Conservation (phyloP, 2,329 filamentous ascomycete species). For the Penicillium sp. region DNA sequence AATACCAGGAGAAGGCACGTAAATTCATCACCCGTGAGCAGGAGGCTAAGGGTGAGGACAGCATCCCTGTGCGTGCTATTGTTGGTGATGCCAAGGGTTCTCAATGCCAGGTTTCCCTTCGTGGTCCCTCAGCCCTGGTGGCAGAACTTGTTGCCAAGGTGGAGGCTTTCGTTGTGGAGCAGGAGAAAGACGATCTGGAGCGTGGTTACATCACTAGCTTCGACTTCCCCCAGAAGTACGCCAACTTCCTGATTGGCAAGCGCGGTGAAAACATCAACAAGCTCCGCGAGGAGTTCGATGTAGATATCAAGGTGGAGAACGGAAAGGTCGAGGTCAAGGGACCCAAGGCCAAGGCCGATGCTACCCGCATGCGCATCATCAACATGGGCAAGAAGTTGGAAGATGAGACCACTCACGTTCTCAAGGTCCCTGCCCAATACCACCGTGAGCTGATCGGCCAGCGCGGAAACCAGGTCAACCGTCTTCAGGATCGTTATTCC, state of each 20-base stretch:
- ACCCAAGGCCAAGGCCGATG: conserved; percentile 89
- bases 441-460: conserved; percentile 92
- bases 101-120: conserved; percentile 61
- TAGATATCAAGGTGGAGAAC: conserved; percentile 83
- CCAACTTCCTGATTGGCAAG: conserved; percentile 75
- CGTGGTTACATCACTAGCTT: conserved; percentile 82
- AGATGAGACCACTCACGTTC: conserved; percentile 80
- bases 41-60: conserved; percentile 46
- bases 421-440: conserved; percentile 92
- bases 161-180: conserved; percentile 75
- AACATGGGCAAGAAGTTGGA: conserved; percentile 77
- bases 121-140: conserved; percentile 72
- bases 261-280: conserved; percentile 68
- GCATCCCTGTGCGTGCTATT: conserved; percentile 57
- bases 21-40: conserved; percentile 60
- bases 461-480: conserved; percentile 83
- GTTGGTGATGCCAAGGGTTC: conserved; percentile 43
- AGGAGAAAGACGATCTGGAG: conserved; percentile 90
- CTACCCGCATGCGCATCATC: conserved; percentile 77
- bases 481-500: conserved; percentile 86
- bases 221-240: conserved; percentile 91
- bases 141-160: conserved; percentile 71
- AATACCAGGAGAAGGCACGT: conserved; percentile 64
- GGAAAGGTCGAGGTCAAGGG: conserved; percentile 95
- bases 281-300: conserved; percentile 66